Base-by-base conservation (phyloP, 164 flowering plant genomes). In the Sedum album region DNA sequence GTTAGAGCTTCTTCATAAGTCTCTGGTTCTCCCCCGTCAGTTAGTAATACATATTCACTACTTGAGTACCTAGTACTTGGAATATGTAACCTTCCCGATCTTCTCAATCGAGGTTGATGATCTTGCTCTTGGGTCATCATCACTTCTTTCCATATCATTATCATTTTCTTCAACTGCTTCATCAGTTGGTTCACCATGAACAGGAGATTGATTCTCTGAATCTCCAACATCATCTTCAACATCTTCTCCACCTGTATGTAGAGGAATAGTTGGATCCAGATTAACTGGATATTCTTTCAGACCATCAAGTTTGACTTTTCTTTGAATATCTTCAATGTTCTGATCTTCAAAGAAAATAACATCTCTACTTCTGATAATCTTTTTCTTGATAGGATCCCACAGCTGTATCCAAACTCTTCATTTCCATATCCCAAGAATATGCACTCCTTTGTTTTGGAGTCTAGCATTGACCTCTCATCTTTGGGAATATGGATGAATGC, bases 21-120 rank as follows among this genome's bases (percentile, higher is more conserved):
- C 36, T 73, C 67, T 6, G 73, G 73, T 36, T 74, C 72, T 67
- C 73, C 65, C 70, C 17, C 60, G 26, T 72, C 72, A 68, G 63
- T 65, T 0, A 75, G 48, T 9, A 72, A 3, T 15, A 68, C 67
- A 66, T 68, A 68, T 51, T 71, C 71, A 31, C 53, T 9, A 1
- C 33, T 1, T 8, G 66, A 31, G n/a, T 71, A 71, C 31, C 31
- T 28, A 2, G 6, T 65, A 21, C 62, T 36, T 26, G 65, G 48
- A 6, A 18, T 25, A 30, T 63, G 25, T 15, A 15, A 38, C 68
- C 62, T 68, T 26, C 3, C 39, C 20, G 67, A 53, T 31, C 67
- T 55, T 15, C 70, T 71, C 7, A 53, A 5, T 20, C 25, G 55
- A 1, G 55, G 65, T 41, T 35, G 38, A 35, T 35, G 38, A 55